Evolutionary conservation across 2,329 filamentous ascomycete species (phyloP), one percentile per base, ranked within the genome.

Genomic region (Fusarium domesticum): DNA sequence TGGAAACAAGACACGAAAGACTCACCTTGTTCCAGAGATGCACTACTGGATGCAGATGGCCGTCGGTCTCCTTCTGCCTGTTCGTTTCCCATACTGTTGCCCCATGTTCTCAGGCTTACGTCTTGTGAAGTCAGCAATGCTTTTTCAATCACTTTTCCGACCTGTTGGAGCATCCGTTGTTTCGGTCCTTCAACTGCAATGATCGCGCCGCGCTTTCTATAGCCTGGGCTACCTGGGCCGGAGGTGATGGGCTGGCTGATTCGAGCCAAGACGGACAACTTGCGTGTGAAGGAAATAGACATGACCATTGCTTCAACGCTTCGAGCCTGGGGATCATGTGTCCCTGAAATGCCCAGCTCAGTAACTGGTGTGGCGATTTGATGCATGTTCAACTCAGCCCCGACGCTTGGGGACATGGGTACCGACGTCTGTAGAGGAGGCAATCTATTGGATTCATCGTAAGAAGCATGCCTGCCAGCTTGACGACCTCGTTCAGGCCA

Each of bases 101-200:
- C 57, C 75, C 76, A 81, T 6, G 64, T 63, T 43, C 67, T 69
- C 11, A 80, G 54, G 42, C 64, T 33, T 47, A 68, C 51, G 39
- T 77, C 71, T 12, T 65, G 65, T 11, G 69, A 70, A 6, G 63
- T 64, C 3, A 60, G 53, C 34, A 95, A 71, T 56, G 83, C 84
- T 25, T 75, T 73, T 42, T 85, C 77, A 16, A 96, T 79, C 15
- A 79, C 76, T 3, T 75, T 70, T 4, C 88, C 83, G 4, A 87
- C 79, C 8, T 78, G 73, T 2, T 70, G 64, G 8, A 79, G 61
- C 17, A 78, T 55, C n/a, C 60, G 58, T 6, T 63, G 52, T 45
- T 84, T 78, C 15, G 85, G 76, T 1, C 91, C 91, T 65, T 97
- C 92, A 19, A 97, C 72, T 1, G 88, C 85, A 50, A 97, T 84